phyloP scores from a whole-genome alignment of 495 filamentous ascomycete genomes.

The Neurospora sp. region DNA sequence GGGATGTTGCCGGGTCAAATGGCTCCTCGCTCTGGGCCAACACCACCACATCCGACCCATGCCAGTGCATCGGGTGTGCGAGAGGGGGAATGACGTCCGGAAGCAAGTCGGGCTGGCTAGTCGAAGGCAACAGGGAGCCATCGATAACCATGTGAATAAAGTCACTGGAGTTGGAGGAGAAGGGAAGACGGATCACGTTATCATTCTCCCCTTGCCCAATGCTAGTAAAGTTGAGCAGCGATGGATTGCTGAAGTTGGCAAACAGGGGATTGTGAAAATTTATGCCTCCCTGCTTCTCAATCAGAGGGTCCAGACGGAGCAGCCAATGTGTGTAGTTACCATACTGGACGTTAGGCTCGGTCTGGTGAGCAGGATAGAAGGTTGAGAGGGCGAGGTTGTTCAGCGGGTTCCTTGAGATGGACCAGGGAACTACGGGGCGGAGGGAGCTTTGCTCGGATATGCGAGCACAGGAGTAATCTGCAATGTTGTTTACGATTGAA shows the following conservation, averaged over 20 bases:
- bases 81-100: not conserved
- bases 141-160: slow-evolving; percentile 12
- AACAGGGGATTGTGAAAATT: slow-evolving; percentile 3
- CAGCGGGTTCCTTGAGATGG: slow-evolving; percentile 2
- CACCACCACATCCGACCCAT: slow-evolving; percentile 32
- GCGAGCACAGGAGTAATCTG: not conserved
- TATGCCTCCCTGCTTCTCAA: not conserved
- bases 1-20: slow-evolving; percentile 21
- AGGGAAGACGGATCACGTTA: not conserved
- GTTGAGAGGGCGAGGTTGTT: slow-evolving; percentile 4
- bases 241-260: slow-evolving; percentile 4
- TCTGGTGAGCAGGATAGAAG: slow-evolving; percentile 9
- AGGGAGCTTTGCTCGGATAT: slow-evolving; percentile 6
- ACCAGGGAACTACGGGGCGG: slow-evolving; percentile 13
- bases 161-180: not conserved
- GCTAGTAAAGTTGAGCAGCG: slow-evolving; percentile 2
- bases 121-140: not conserved
- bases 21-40: not conserved
- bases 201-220: not conserved
- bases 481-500: not conserved
- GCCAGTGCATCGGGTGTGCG: slow-evolving; percentile 34
- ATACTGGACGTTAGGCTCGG: slow-evolving; percentile 10
- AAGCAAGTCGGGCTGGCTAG: not conserved
- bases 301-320: slow-evolving; percentile 21
- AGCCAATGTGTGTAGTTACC: slow-evolving; percentile 13